Evolutionary conservation across 2,329 filamentous ascomycete species (phyloP), one percentile per base, ranked within the genome.

Genomic region (Mycocentrospora acerina): DNA sequence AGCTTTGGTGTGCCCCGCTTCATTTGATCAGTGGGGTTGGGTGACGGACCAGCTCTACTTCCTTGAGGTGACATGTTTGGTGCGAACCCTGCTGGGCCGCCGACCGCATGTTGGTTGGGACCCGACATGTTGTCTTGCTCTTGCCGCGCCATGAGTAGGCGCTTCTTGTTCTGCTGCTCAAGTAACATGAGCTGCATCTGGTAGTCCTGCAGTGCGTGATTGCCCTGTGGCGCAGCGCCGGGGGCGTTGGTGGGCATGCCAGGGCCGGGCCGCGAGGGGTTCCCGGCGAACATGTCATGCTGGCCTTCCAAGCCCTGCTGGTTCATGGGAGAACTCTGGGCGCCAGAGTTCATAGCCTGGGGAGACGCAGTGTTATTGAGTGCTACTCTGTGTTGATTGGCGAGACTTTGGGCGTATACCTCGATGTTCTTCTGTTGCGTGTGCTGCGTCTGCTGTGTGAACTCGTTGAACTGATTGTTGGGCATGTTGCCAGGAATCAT

Each of bases 181-280:
- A 91, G 77, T 33, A 90, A 71, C 87, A 90, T 91, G 62, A 91
- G 71, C 65, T 91, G 87, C 86, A 90, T 90, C 71, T 91, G 87
- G 58, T 91, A 91, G 65, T 93, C 87, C 67, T 90, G 86, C 30
- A 91, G 75, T 15, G 87, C 87, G 64, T 90, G 86, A 62, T 89
- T 91, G 67, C 84, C 86, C 37, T 77, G 54, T 37, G 76, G 54
- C 70, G 76, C 46, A 69, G 74, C 59, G 44, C 68, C 61, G 33
- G 64, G 66, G 44, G 75, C 73, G 37, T 76, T 80, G 53, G 90
- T 85, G 44, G 84, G 80, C 60, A 85, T 85, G 58, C 53, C 53
- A 29, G 53, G 45, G 58, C 53, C 53, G 30, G 53, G 45, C 34
- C 61, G 57, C 15, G 55, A 53, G 24, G 51, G 55, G 50, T 66